These are phyloP conservation scores for Plasmodium coatneyi DNA, from an alignment of 169 alveolate species.

Conservation along the genomic window DNA sequence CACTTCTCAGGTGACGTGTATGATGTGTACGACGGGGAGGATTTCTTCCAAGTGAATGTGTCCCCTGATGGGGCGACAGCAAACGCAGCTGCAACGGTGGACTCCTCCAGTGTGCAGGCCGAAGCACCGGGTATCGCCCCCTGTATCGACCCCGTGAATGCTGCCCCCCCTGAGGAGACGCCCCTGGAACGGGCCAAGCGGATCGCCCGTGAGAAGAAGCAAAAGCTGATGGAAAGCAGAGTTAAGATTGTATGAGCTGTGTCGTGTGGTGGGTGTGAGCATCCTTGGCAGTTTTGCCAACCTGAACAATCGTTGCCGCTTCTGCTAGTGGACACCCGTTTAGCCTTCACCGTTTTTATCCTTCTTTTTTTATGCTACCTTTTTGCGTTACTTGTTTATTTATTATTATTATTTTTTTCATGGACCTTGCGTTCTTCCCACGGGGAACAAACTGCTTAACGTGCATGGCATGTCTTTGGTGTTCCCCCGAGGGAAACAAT, in stretches of 20 bases:
- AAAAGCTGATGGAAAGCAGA: constrained; percentile 31
- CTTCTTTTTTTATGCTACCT: neutral
- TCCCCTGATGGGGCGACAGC: neutral
- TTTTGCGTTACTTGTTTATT: neutral
- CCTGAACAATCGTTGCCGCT: neutral
- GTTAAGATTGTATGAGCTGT: constrained; percentile 12
- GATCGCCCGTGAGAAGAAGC: constrained; percentile 56
- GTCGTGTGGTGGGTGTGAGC: neutral
- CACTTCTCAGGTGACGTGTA: constrained; percentile 3
- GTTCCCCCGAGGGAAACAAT: neutral
- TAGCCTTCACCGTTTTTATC: neutral
- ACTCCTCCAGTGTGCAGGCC: neutral
- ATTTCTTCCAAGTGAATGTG: neutral
- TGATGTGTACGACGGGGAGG: neutral
- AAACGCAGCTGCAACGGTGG: neutral
- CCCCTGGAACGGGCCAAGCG: constrained; percentile 61
- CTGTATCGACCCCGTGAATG: neutral
- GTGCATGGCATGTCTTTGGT: neutral
- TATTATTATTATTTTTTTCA: neutral
- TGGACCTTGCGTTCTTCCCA: neutral
- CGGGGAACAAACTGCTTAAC: neutral
- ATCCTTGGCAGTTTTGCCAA: neutral
- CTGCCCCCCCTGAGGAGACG: constrained; percentile 21
- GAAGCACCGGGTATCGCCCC: neutral
- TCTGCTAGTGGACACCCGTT: neutral